Evolutionary conservation across 352 stramenopile genomes (phyloP), one percentile per base, ranked within the genome.

Genomic region (Globisporangium nunn): DNA sequence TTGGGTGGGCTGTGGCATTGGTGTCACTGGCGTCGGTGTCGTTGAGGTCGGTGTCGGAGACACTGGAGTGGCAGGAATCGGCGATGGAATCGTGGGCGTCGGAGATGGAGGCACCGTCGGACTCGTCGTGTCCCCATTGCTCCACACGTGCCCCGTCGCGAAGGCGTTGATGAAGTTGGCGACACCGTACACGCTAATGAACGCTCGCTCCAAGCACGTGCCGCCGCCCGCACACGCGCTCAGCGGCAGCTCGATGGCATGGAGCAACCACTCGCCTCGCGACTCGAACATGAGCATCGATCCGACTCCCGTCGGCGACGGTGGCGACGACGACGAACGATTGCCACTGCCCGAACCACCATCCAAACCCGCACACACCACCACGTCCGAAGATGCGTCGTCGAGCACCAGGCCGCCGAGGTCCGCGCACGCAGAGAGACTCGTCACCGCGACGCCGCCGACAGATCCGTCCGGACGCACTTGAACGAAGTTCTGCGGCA

Each of bases 151-250:
- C 14, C 41, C 41, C 41, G 5, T 28, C 15, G 41, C 11, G 41
- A 47, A 47, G 15, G 41, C 41, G 14, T 47, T 47, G 41, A 47
- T 47, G n/a, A 47, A 47, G 41, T 47, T 47, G 5, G 41, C 41
- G 14, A 47, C 41, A 17, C 41, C 41, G 41, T 47, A 47, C 41
- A 47, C 14, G 41, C 41, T 47, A 17, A 47, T 18, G 41, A 47
- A 47, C 15, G 41, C 41, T 47, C 41, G 41, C 1, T 47, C 14
- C 41, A 17, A 14, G n/a, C 41, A 47, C 41, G n/a, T 17, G 41
- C 41, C 3, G n/a, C 41, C 41, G 11, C 15, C 41, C 14, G 41
- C 14, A 23, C 41, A 47, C 41, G 2, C 8, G 41, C 3, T 47
- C 15, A 47, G 41, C 41, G 41, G 41, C 7, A 47, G 41, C 41